Evolutionary conservation across 306 rosid species (phyloP).

Genomic region (Carpinus viminea): DNA sequence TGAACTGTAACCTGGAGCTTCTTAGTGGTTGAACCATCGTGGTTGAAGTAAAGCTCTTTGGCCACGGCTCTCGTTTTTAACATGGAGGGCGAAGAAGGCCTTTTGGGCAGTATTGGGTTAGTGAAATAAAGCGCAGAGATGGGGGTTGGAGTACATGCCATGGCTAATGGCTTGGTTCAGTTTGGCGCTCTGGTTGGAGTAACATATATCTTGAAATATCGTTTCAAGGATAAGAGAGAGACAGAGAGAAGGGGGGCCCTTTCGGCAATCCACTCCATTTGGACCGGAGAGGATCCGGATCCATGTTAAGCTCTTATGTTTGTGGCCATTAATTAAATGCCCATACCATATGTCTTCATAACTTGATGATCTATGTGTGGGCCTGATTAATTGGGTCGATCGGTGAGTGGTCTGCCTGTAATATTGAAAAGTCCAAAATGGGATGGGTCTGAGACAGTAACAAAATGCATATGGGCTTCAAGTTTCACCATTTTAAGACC

Average conservation of each 20-base stretch:
- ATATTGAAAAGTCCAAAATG: too few relatives aligned
- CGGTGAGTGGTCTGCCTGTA: too few relatives aligned
- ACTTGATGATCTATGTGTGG: background rate
- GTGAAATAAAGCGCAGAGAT: constrained; percentile 56
- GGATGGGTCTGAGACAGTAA: too few relatives aligned
- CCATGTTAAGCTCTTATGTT: background rate
- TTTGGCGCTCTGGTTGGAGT: constrained; percentile 2
- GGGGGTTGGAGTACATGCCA: constrained; percentile 67
- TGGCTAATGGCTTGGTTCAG: constrained; percentile 43
- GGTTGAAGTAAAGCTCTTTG: constrained; percentile 75
- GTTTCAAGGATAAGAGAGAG: constrained; percentile 41
- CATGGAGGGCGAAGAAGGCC: constrained; percentile 32
- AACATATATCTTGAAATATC: background rate
- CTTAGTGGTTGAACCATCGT: constrained; percentile 66
- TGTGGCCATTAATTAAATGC: constrained; percentile 30
- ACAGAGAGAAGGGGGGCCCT: too few relatives aligned
- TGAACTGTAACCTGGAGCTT: constrained; percentile 60
- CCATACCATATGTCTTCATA: background rate
- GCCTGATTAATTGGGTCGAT: background rate
- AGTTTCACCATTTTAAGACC: too few relatives aligned
- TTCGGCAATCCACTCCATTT: too few relatives aligned
- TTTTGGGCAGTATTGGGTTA: constrained; percentile 45
- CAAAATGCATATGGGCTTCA: too few relatives aligned
- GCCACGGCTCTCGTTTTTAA: constrained; percentile 52
- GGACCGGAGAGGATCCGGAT: too few relatives aligned